Evolutionary conservation across 1,139 yeast genomes (phyloP), one percentile per base, ranked within the genome.

Genomic region (Yamadazyma aaseri): DNA sequence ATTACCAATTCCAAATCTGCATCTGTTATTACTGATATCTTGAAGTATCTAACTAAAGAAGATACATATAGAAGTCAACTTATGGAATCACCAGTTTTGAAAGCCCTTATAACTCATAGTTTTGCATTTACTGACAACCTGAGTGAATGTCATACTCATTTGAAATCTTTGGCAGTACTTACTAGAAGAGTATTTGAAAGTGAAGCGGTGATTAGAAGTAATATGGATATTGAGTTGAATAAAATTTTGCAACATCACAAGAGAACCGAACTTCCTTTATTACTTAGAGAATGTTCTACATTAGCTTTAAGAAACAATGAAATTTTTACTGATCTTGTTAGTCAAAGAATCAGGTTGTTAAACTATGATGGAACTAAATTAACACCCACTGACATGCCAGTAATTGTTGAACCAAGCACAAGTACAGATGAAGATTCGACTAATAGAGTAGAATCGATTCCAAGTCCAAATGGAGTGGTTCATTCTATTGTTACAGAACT

Each of bases 161-260:
- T 4, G 9, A 18, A 18, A 7, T 18, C 21, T 10, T 21, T 58
- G 14, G 57, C 52, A 1, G 63, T 78, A 16, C 62, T 87, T 18
- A 57, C 82, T 4, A 72, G 96, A 50, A 70, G 85, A 34, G 78
- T 89, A 38, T 79, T 81, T 51, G 97, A 90, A 53, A 73, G 79
- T 1, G 58, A 62, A 0, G 71, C 68, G 0, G 60, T 76, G 11
- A 60, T 87, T 12, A 62, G 66, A 17, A 61, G 62, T 13, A 60
- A 74, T 28, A 75, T 86, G 54, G 52, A 59, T 14, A 55, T 72
- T 39, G 81, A 79, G 36, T 47, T 82, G 11, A 50, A 63, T 6
- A 31, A 26, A 12, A 26, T 42, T 4, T 27, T 45, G 11, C 36
- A 31, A 13, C 62, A 61, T 20, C 49, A 56, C 22, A 45, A 46